Percentiles rank a stretch among this genome's conserved stretches.
Evolutionary conservation across 2,329 filamentous ascomycete genomes (phyloP).

Genomic region (Penicillium olsonii): DNA sequence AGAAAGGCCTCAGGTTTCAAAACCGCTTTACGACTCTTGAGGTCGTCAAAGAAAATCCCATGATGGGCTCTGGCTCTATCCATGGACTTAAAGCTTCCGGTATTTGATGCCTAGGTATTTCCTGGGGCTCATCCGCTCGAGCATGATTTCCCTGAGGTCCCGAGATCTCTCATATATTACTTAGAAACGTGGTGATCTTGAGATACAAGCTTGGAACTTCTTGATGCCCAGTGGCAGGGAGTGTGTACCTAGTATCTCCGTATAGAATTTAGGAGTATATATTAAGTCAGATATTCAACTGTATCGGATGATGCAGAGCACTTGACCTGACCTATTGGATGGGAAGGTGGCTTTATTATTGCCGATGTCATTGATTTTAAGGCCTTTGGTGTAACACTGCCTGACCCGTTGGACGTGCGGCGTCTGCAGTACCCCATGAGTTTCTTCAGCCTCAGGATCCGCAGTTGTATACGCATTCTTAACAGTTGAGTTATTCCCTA

Average conservation of each 20-base stretch:
- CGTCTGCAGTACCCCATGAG: neutral
- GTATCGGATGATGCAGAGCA: neutral
- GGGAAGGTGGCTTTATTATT: neutral
- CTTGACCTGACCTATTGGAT: neutral
- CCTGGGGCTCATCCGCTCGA: too few relatives aligned
- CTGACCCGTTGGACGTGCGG: neutral
- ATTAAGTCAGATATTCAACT: neutral
- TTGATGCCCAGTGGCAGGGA: too few relatives aligned
- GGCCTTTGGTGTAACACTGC: neutral
- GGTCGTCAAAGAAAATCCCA: too few relatives aligned
- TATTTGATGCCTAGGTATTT: too few relatives aligned
- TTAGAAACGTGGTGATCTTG: neutral
- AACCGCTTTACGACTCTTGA: too few relatives aligned
- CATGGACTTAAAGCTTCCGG: too few relatives aligned
- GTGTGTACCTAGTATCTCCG: too few relatives aligned
- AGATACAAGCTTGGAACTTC: too few relatives aligned
- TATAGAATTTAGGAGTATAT: neutral
- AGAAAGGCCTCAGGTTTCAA: too few relatives aligned
- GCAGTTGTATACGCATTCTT: neutral
- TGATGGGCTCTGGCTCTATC: too few relatives aligned
- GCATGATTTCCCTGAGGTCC: too few relatives aligned
- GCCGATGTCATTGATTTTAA: neutral
- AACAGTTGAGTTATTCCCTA: neutral
- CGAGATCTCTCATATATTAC: too few relatives aligned
- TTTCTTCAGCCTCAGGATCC: slow-evolving; percentile 3